Conservation (phyloP, 495 filamentous ascomycete species). For the Chlorociboria aeruginascens region DNA sequence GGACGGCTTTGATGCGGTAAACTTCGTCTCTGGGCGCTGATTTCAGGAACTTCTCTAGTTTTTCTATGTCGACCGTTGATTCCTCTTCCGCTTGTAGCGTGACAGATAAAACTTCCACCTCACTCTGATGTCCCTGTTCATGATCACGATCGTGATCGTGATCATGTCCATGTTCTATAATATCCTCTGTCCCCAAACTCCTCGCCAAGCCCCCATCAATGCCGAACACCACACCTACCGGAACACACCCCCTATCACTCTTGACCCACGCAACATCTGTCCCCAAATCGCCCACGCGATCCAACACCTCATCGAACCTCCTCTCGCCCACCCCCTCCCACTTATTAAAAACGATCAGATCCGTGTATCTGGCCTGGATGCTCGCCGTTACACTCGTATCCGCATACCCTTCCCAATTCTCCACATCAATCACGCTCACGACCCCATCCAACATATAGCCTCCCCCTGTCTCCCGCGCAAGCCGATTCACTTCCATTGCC, state of each 20-base stretch:
- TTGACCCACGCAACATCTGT: constrained; percentile 70
- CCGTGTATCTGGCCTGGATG: constrained; percentile 79
- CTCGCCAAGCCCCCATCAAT: constrained; percentile 70
- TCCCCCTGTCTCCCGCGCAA: constrained; percentile 48
- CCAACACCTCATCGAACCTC: constrained; percentile 67
- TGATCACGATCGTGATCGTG: constrained; percentile 29
- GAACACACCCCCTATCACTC: constrained; percentile 63
- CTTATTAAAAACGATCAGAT: constrained; percentile 91
- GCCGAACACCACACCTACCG: constrained; percentile 68
- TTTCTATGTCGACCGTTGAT: constrained; percentile 45
- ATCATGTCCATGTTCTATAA: constrained; percentile 25
- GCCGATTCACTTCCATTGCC: constrained; percentile 85
- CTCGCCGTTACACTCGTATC: constrained; percentile 84
- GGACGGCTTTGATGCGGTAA: constrained; percentile 86
- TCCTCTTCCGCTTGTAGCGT: constrained; percentile 34
- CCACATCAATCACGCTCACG: constrained; percentile 84
- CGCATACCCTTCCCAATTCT: constrained; percentile 94
- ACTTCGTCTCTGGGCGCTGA: constrained; percentile 78
- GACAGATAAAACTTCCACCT: constrained; percentile 83
- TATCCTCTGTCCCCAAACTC: constrained; percentile 30
- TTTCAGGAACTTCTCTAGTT: constrained; percentile 53
- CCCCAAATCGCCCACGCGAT: constrained; percentile 78
- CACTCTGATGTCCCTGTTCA: constrained; percentile 52
- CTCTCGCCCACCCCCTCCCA: constrained; percentile 69
- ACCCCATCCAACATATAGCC: constrained; percentile 77